Conservation (phyloP, 148 eudicot species). For the Polygonum aviculare region DNA sequence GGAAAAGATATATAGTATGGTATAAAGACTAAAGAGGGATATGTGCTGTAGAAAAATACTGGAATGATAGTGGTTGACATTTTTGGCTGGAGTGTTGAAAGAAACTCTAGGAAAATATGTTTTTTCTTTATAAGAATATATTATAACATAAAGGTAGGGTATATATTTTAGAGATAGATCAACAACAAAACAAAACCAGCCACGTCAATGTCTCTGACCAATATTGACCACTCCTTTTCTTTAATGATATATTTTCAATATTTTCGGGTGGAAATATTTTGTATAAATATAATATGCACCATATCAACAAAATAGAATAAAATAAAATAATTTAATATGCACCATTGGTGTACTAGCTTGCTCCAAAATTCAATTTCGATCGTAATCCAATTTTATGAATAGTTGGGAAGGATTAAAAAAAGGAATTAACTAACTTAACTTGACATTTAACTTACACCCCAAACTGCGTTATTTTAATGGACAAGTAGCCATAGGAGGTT, state of each 20-base stretch:
- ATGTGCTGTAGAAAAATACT: neutral
- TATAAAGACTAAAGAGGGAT: neutral
- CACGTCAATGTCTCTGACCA: slow-evolving; percentile 13
- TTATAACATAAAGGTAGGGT: neutral
- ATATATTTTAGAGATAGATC: neutral
- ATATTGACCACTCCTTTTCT: slow-evolving; percentile 13
- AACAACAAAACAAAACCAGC: slow-evolving; percentile 7
- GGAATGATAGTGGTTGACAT: slow-evolving; percentile 7
- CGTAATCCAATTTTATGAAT: too few species aligned
- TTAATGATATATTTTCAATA: neutral
- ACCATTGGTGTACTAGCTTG: neutral
- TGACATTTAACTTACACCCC: neutral
- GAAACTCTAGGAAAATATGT: neutral
- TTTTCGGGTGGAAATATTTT: too few species aligned
- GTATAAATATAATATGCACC: neutral
- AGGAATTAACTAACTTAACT: neutral
- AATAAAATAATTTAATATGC: neutral
- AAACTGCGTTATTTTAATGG: neutral
- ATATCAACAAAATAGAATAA: too few species aligned
- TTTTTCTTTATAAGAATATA: neutral
- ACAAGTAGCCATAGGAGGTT: neutral
- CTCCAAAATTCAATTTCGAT: neutral
- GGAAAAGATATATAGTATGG: neutral
- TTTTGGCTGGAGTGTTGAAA: slow-evolving; percentile 7
- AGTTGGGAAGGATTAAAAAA: neutral